Evolutionary conservation across 441 rosid species (phyloP).

Genomic region (Adansonia rubrostipa): DNA sequence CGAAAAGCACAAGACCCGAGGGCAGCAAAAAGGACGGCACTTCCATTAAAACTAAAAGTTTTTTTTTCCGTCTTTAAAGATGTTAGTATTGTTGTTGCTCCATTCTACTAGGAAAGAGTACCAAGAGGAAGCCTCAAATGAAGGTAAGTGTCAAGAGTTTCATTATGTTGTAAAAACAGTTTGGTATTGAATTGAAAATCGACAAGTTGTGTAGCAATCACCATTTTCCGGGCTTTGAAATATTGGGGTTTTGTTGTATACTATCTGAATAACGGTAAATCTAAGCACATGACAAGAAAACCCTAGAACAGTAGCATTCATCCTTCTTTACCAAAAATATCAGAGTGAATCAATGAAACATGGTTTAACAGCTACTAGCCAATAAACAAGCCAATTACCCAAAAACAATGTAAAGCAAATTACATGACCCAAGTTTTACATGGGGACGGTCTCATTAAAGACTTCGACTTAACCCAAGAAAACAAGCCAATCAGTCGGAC

Average conservation of each 20-base stretch:
- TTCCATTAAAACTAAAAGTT: neutral
- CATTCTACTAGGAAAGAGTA: neutral
- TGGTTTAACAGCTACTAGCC: too few species aligned
- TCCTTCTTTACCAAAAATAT: too few species aligned
- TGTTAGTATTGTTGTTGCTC: neutral
- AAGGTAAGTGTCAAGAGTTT: neutral
- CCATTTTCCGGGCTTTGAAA: too few species aligned
- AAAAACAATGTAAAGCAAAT: too few species aligned
- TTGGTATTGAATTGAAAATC: neutral
- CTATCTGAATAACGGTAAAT: too few species aligned
- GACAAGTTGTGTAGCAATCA: too few species aligned
- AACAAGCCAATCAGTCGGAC: neutral
- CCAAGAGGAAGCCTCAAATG: neutral
- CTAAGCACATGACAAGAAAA: too few species aligned
- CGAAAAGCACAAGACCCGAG: neutral
- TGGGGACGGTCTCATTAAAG: neutral
- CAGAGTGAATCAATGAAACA: too few species aligned
- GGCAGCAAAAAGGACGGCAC: neutral
- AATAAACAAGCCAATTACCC: too few species aligned
- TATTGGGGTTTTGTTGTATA: too few species aligned
- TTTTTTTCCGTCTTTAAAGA: neutral
- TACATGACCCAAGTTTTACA: too few species aligned
- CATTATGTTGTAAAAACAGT: neutral
- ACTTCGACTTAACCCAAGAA: neutral
- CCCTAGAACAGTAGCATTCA: too few species aligned